Base-by-base conservation (phyloP, 78 protist species). In the Guillardia theta region DNA sequence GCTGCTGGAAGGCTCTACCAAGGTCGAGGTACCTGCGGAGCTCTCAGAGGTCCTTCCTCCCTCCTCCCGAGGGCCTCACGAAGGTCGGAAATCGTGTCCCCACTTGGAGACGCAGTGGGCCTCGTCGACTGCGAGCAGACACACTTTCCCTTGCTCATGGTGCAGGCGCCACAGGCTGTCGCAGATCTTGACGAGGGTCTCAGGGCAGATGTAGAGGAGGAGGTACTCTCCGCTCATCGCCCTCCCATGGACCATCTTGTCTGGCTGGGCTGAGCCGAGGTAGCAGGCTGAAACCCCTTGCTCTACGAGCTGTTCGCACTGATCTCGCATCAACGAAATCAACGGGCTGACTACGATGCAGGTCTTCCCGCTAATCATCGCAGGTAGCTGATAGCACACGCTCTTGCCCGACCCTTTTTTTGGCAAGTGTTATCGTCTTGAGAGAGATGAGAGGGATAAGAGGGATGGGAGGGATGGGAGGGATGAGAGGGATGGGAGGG, bases 11-110 rank as follows among this genome's bases (percentile, higher is more conserved):
- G 24, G 37, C 18, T 0, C 36, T 43, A 15, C 6, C 12, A 36
- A 70, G 83, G 46, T 4, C 41, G 4, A 36, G 33, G 22, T 70
- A 70, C 83, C 83, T 70, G 83, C 83, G 41, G 9, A 70, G 36
- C 9, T 9, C 4, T 24, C 41, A 18, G 46, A 70, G 33, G 33
- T 70, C 41, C n/a, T 4, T 24, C 0, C 45, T 4, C 46, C 0
- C 36, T 70, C 83, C 8, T 24, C 21, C 41, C 1, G 83, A 12
- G 83, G 83, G 0, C 21, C 83, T 70, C 22, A 88, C 93, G 9
- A 33, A 10, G 93, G 93, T 36, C 93, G 8, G 64, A 88, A 88
- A 41, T 88, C 93, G 39, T 48, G 93, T 22, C 93, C 93, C 93
- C 93, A 88, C 64, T 88, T 45, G 6, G 41, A 24, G 1, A 48